A percentile compares a stretch with the other conserved stretches of the same genome.
phyloP scores from a whole-genome alignment of 163 green algal species.

The Scenedesmus sp. region DNA sequence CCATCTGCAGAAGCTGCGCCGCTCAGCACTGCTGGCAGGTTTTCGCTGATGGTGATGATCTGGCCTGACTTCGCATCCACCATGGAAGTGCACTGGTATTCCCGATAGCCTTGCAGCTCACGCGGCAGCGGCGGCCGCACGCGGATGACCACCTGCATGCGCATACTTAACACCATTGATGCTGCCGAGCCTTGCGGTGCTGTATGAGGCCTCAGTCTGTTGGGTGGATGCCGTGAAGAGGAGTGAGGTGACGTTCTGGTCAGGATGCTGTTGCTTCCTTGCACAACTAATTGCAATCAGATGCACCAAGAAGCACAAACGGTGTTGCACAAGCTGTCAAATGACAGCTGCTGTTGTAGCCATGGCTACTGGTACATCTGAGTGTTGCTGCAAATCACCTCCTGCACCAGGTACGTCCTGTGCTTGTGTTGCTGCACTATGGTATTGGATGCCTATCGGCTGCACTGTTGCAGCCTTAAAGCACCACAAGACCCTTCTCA shows the following conservation, averaged over 20 bases:
- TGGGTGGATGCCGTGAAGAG: constrained; percentile 19
- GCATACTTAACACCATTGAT: not conserved
- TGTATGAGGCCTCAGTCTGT: not conserved
- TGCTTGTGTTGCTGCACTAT: no score
- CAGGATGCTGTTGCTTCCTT: not conserved
- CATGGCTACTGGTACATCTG: no score
- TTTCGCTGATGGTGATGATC: constrained; percentile 87
- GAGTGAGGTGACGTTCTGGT: constrained; percentile 8
- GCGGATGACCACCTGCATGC: constrained; percentile 91
- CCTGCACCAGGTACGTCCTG: no score
- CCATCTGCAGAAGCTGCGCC: constrained; percentile 45
- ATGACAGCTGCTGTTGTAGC: no score
- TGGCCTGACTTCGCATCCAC: constrained; percentile 69
- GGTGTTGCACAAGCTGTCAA: no score
- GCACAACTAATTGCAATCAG: not conserved
- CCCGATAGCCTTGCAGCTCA: constrained; percentile 77
- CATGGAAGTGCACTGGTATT: constrained; percentile 83
- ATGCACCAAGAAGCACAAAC: no score
- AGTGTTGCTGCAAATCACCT: no score
- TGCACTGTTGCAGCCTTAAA: not conserved
- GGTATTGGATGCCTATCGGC: not conserved
- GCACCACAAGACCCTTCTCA: not conserved
- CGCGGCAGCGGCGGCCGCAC: constrained; percentile 89
- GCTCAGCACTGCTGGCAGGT: constrained; percentile 67
- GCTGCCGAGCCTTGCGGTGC: not conserved